These are phyloP conservation scores for Tulasnella sp. DNA, from an alignment of 768 basidiomycete species.

Conservation along the genomic window DNA sequence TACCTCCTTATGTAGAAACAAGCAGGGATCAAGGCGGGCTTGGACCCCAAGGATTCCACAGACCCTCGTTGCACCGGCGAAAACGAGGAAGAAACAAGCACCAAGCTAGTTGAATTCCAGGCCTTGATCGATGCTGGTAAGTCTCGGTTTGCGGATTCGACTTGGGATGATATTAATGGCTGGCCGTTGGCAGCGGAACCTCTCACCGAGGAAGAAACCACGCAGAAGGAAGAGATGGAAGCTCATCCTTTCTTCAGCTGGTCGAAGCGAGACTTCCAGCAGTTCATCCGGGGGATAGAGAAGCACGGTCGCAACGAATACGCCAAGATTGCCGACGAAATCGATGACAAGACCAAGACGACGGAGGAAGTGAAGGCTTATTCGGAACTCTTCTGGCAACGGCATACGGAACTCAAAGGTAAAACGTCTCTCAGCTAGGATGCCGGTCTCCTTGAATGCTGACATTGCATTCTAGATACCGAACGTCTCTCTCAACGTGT, in stretches of 20 bases:
- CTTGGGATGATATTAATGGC: neutral
- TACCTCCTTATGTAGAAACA: neutral
- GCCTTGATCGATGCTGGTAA: constrained; percentile 69
- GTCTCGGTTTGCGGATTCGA: constrained; percentile 10
- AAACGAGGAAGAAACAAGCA: constrained; percentile 76
- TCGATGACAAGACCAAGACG: constrained; percentile 79
- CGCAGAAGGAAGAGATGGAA: constrained; percentile 69
- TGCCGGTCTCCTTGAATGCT: no score
- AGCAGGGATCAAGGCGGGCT: constrained; percentile 11
- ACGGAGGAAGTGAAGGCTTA: constrained; percentile 71
- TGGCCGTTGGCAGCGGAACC: constrained; percentile 56
- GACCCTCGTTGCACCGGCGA: constrained; percentile 49
- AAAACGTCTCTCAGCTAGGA: no score
- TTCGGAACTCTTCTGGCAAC: constrained; percentile 76
- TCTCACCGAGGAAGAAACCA: constrained; percentile 79
- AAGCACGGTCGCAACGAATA: constrained; percentile 48
- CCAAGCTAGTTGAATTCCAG: constrained; percentile 25
- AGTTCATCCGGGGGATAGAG: constrained; percentile 73
- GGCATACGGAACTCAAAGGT: constrained; percentile 81
- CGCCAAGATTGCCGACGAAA: constrained; percentile 59
- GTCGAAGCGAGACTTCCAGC: constrained; percentile 90
- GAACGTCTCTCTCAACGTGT: constrained; percentile 61
- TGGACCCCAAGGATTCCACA: constrained; percentile 4
- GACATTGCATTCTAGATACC: neutral
- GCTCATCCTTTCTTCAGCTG: constrained; percentile 80